These are phyloP conservation scores for Tetrapisispora phaffii DNA, from an alignment of 805 yeast species.

Conservation along the genomic window DNA sequence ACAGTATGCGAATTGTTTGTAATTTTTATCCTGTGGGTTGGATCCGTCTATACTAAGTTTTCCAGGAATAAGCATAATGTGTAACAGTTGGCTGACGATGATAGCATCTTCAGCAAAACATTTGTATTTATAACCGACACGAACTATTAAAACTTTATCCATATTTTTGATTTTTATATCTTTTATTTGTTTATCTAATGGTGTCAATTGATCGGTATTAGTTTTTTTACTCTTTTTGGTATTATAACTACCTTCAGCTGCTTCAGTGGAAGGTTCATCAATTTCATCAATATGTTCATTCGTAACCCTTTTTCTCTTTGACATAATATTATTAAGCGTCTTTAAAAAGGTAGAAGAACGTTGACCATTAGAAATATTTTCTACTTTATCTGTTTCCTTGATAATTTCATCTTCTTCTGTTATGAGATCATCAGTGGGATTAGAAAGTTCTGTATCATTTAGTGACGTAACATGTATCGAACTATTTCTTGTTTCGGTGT, in stretches of 20 bases:
- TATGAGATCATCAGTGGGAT: background rate
- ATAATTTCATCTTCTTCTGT: background rate
- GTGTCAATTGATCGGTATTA: slow-evolving; percentile 39
- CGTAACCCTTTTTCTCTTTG: slow-evolving; percentile 1
- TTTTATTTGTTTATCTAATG: slow-evolving; percentile 69
- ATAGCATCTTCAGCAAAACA: slow-evolving; percentile 80
- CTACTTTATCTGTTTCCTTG: background rate
- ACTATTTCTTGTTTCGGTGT: no score
- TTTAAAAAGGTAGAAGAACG: slow-evolving; percentile 4
- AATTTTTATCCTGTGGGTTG: slow-evolving; percentile 40
- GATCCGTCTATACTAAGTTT: slow-evolving; percentile 43
- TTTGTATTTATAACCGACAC: slow-evolving; percentile 88
- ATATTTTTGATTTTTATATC: slow-evolving; percentile 49
- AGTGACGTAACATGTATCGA: background rate
- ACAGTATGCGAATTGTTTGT: slow-evolving; percentile 65
- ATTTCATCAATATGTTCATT: background rate
- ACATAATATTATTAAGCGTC: slow-evolving; percentile 6
- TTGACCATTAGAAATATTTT: background rate
- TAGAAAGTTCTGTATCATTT: background rate
- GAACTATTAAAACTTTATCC: slow-evolving; percentile 69
- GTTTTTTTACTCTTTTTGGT: slow-evolving; percentile 1
- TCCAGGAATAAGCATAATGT: slow-evolving; percentile 67
- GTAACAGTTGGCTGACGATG: slow-evolving; percentile 52
- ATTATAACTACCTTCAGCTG: background rate
- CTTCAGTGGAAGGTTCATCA: slow-evolving; percentile 2